phyloP scores from a whole-genome alignment of 2,329 filamentous ascomycete species.

The Cytospora piceae region DNA sequence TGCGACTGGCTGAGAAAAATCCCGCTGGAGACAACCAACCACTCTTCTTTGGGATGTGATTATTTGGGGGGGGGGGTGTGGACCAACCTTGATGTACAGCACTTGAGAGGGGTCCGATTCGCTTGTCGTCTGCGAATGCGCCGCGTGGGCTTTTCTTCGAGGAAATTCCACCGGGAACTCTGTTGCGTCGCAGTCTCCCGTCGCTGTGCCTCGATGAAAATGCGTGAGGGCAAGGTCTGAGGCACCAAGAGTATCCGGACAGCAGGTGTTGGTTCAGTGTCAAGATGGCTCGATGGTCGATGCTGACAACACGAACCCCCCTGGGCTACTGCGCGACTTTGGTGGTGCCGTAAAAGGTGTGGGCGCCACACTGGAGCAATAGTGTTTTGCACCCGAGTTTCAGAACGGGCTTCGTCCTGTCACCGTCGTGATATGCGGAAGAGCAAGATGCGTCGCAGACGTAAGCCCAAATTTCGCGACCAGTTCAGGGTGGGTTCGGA shows the following conservation, averaged over 20 bases:
- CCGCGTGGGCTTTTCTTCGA: neutral
- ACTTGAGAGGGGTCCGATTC: neutral
- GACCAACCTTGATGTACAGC: neutral
- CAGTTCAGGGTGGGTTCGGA: neutral
- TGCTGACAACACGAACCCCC: neutral
- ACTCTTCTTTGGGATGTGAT: neutral
- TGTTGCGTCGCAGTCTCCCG: neutral
- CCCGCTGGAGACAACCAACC: neutral
- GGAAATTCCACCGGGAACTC: neutral
- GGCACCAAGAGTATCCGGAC: neutral
- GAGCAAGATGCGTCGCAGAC: neutral
- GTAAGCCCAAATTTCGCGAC: neutral
- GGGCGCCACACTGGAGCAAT: neutral
- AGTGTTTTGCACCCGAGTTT: neutral
- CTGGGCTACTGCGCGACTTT: neutral
- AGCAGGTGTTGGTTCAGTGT: neutral
- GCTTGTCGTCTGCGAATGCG: neutral
- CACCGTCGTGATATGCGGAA: neutral
- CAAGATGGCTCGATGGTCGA: neutral
- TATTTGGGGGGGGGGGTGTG: no score
- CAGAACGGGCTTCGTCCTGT: neutral
- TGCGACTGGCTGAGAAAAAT: neutral
- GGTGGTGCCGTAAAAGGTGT: neutral
- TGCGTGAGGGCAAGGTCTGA: no score
- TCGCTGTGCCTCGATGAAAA: neutral